Percentiles rank a stretch among this genome's conserved stretches.
phyloP scores from a whole-genome alignment of 768 basidiomycete species.

The Sarcomyxa edulis region DNA sequence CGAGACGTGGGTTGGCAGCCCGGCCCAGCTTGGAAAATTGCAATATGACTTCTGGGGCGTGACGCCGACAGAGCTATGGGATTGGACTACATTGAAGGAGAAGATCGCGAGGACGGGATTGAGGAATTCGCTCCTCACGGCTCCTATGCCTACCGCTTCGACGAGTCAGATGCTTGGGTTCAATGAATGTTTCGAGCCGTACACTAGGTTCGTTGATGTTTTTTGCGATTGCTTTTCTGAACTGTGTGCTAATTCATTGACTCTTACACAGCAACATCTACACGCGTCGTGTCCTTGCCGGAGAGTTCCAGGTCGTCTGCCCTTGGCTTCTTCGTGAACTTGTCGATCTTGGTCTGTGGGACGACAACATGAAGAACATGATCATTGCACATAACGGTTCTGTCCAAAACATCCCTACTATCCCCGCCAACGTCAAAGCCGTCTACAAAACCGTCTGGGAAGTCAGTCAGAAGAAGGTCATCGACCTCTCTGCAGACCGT shows the following conservation, averaged over 20 bases:
- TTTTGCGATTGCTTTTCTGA: conserved; percentile 10
- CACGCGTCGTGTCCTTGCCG: conserved; percentile 97
- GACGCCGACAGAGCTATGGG: conserved; percentile 87
- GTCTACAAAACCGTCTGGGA: conserved; percentile 99
- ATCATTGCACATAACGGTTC: conserved; percentile 96
- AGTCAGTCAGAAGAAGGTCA: conserved; percentile 96
- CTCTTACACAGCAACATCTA: conserved; percentile 81
- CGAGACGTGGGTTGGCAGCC: conserved; percentile 86
- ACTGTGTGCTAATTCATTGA: background rate
- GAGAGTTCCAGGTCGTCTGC: conserved; percentile 99
- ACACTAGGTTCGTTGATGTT: conserved; percentile 65
- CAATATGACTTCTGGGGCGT: conserved; percentile 97
- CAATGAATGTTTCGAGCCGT: conserved; percentile 99
- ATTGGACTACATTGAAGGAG: conserved; percentile 85
- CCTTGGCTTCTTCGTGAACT: conserved; percentile 99
- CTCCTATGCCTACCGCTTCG: conserved; percentile 99
- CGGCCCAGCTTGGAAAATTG: conserved; percentile 81
- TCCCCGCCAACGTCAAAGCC: conserved; percentile 89
- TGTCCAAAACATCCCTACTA: conserved; percentile 79
- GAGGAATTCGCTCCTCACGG: conserved; percentile 83
- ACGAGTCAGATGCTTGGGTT: conserved; percentile 97
- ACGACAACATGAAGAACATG: conserved; percentile 99
- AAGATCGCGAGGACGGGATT: conserved; percentile 79
- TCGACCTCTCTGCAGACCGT: conserved; percentile 98
- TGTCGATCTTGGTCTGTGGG: conserved; percentile 92